These are phyloP conservation scores for Plectosphaerella plurivora DNA, from an alignment of 2,329 filamentous ascomycete species.

Conservation along the genomic window DNA sequence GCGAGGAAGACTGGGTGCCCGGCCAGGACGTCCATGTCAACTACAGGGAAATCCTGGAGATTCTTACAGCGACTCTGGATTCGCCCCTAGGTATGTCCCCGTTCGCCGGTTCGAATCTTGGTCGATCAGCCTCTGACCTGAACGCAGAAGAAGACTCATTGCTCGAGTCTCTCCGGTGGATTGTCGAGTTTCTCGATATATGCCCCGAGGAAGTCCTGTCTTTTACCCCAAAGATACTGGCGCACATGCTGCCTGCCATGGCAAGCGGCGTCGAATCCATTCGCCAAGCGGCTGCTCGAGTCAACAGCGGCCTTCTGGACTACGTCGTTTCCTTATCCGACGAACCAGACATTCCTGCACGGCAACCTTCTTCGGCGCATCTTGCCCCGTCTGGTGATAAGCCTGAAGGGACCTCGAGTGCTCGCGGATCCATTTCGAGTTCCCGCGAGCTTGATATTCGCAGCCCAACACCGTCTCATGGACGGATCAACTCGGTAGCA, in stretches of 20 bases:
- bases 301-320: constrained; percentile 87
- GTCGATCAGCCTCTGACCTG: constrained; percentile 7
- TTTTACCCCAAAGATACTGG: constrained; percentile 88
- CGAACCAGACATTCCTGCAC: constrained; percentile 41
- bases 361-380: constrained; percentile 26
- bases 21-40: constrained; percentile 96
- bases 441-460: constrained; percentile 48
- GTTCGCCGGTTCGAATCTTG: background rate
- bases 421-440: constrained; percentile 47
- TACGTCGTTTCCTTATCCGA: constrained; percentile 90
- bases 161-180: constrained; percentile 87
- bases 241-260: constrained; percentile 89
- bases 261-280: constrained; percentile 88
- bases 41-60: constrained; percentile 85
- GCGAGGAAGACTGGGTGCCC: constrained; percentile 93
- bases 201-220: constrained; percentile 94
- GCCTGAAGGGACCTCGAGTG: constrained; percentile 41
- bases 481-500: constrained; percentile 32
- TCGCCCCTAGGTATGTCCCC: constrained; percentile 63
- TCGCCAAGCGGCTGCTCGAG: constrained; percentile 78
- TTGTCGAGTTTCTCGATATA: constrained; percentile 94
- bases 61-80: constrained; percentile 83
- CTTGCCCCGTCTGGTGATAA: constrained; percentile 39
- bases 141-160: constrained; percentile 80
- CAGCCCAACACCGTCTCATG: constrained; percentile 47